Evolutionary conservation across 140 eudicot genomes (phyloP), one percentile per base, ranked within the genome.

Genomic region (Cichorium intybus): DNA sequence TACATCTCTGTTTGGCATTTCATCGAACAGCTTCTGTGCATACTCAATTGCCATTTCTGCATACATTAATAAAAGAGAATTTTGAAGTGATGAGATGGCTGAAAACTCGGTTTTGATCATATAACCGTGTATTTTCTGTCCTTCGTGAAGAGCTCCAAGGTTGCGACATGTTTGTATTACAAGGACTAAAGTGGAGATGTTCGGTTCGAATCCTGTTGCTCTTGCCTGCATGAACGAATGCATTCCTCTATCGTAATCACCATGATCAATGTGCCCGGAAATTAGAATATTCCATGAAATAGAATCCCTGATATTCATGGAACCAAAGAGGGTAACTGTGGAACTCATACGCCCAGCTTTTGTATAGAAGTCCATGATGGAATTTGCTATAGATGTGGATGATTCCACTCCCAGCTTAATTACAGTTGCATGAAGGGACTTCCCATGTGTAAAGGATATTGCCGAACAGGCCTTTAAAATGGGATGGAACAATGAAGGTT

Each of bases 251-350:
- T 67, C 82, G 10, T 67, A 67, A 71, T 47, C 47, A 26, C 81
- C 86, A 35, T 51, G 76, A 75, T 68, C 57, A 60, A 88, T 77
- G 65, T 65, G 47, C 20, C 81, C 93, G 24, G 75, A 72, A 45
- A 88, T 81, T 26, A 92, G 33, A 29, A 81, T 77, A 39, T 92
- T 92, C 96, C 96, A 88, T 6, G 98, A 83, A 79, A 92, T 73
- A 37, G 89, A 88, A 69, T 85, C 95, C 65, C 17, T 80, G 35
- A 37, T 53, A 15, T 43, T 59, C 66, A 88, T 75, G 69, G 35
- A 24, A 60, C 20, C 21, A 43, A 92, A 85, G 22, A 83, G 49
- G 18, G 10, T 16, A 0, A 43, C 27, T 15, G 87, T 81, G 41
- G 85, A 83, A 48, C 35, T 52, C 34, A 84, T 41, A 39, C 6